Base-by-base conservation (phyloP, 768 basidiomycete genomes). In the Dioszegia crocea region DNA sequence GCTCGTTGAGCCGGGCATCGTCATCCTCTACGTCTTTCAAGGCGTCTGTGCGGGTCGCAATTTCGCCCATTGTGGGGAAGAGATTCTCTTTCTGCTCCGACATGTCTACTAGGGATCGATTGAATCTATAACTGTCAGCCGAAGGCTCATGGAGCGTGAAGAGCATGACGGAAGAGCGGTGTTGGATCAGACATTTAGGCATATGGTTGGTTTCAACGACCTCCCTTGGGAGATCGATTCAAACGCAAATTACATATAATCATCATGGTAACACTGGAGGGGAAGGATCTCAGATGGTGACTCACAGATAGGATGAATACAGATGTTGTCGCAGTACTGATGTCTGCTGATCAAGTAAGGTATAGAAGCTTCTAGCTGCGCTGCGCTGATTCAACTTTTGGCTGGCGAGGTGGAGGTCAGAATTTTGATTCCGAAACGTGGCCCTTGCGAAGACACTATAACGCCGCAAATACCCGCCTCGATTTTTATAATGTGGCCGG, bases 1-100 rank as follows among this genome's bases (percentile, higher is more conserved):
- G 57, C n/a, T 68, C 63, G 29, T 62, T 48, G 19, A 63, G 41
- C 31, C 58, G 26, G 1, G 36, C 62, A 46, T 66, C 71, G 30
- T 62, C 71, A 16, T 66, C 60, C 23, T 66, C 57, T 21, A 60
- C 56, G 30, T 81, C 78, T 45, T 68, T 59, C 31, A 77, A 59
- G 36, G 71, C 61, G 57, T 83, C 83, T n/a, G 83, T 78, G 61
- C 80, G 74, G 33, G 80, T 75, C 8, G 83, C 86, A 38, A 85
- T 75, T 19, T 81, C 72, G 5, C 85, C 84, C 39, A 88, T 83
- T 23, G 80, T 72, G 11, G 84, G 86, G 68, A 86, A 87, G 52
- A 84, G 80, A 52, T 79, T 77, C 47, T 76, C 47, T 48, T 61
- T 58, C 44, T 64, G 43, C 21, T 52, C 51, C 27, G 64, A 56